A percentile compares a stretch with the other conserved stretches of the same genome.
phyloP scores from a whole-genome alignment of 768 basidiomycete species.

The Macrocybe gigantea region DNA sequence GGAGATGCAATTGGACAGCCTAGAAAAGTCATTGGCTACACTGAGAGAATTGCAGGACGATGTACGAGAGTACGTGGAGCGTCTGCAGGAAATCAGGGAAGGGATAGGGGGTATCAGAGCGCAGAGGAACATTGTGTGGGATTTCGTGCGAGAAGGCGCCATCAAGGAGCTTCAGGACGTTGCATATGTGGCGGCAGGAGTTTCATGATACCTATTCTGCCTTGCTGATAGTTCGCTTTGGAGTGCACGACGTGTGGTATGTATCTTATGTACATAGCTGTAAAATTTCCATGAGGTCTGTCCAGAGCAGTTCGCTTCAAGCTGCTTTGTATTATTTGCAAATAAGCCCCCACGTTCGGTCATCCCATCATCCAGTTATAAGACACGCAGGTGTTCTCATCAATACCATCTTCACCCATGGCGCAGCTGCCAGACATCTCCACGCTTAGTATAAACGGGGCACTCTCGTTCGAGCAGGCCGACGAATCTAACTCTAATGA shows the following conservation, averaged over 20 bases:
- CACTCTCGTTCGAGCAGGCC: conserved; percentile 4
- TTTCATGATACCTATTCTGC: no score
- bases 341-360: not conserved
- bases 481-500: conserved; percentile 17
- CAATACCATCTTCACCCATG: not conserved
- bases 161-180: conserved; percentile 70
- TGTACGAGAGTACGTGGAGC: conserved; percentile 80
- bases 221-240: no score
- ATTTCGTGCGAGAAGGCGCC: conserved; percentile 66
- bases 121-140: conserved; percentile 73
- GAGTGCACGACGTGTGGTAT: no score
- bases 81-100: conserved; percentile 79
- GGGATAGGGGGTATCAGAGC: conserved; percentile 68
- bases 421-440: conserved; percentile 39
- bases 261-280: no score
- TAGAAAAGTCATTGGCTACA: conserved; percentile 71
- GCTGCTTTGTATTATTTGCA: no score
- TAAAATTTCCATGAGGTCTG: no score
- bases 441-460: conserved; percentile 35
- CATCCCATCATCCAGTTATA: not conserved
- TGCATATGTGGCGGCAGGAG: conserved; percentile 29
- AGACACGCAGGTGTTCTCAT: no score
- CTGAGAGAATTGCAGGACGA: conserved; percentile 83
- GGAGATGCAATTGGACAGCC: conserved; percentile 58
- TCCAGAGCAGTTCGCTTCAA: no score